phyloP scores from a whole-genome alignment of 2,329 filamentous ascomycete species.

The Exophiala mesophila region DNA sequence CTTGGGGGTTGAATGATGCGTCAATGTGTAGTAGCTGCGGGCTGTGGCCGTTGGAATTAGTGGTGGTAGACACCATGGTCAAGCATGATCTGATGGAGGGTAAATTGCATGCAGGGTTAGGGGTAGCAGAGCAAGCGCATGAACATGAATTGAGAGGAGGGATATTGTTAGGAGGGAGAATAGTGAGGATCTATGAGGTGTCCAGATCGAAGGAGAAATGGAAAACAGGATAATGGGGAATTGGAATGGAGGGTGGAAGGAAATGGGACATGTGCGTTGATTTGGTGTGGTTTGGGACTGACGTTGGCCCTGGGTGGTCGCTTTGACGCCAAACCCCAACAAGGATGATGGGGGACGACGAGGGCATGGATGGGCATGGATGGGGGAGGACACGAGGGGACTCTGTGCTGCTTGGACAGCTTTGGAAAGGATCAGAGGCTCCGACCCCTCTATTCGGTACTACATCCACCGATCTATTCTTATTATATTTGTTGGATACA shows the following conservation, averaged over 20 bases:
- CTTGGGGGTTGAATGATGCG: constrained; percentile 69
- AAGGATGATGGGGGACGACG: too few species aligned
- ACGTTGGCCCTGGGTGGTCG: too few species aligned
- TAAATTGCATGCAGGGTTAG: background rate
- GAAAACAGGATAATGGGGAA: background rate
- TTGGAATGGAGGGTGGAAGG: too few species aligned
- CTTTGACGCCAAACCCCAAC: too few species aligned
- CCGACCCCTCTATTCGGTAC: too few species aligned
- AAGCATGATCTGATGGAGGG: constrained; percentile 15
- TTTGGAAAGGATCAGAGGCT: too few species aligned
- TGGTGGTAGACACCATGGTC: constrained; percentile 13
- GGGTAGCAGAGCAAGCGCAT: background rate
- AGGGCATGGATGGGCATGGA: too few species aligned
- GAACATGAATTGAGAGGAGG: background rate
- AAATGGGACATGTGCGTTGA: background rate
- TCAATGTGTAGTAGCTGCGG: constrained; percentile 51
- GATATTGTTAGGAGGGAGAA: background rate
- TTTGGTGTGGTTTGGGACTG: background rate
- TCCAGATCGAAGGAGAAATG: background rate
- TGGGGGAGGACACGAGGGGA: too few species aligned
- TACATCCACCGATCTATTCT: too few species aligned
- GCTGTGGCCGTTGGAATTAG: constrained; percentile 12
- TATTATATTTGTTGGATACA: too few species aligned
- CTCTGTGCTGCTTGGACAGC: too few species aligned
- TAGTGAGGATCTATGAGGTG: background rate